Evolutionary conservation across 495 filamentous ascomycete species (phyloP), one percentile per base, ranked within the genome.

Genomic region (Penicillium odoratum): DNA sequence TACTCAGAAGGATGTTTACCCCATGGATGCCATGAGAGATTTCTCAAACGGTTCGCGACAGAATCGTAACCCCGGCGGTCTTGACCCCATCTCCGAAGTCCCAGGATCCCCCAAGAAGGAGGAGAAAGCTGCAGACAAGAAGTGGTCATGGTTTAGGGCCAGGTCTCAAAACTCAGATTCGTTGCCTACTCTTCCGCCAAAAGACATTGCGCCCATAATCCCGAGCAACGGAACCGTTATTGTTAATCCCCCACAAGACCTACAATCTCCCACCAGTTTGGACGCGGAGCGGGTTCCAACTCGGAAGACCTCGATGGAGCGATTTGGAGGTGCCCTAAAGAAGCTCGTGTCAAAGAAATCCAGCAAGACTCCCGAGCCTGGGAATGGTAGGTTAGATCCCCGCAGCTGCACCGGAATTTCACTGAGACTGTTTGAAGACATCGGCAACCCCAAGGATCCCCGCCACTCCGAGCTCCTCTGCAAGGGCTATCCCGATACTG

Each of bases 131-230:
- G 62, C 72, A 2, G 69, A 56, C 44, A 88, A 86, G 69, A 88
- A 83, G 40, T 79, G 83, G 60, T 82, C 81, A 3, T 91, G 87
- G 87, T 88, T 90, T 65, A 86, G 79, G 49, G 81, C 84, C 3
- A 70, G 75, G 29, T 80, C 80, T 5, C 82, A 83, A 34, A 66
- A 71, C 1, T 68, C 66, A 6, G 69, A 70, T 1, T 70, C 67
- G 5, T 51, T 67, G 5, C 57, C 57, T 7, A n/a, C 51, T 10
- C 62, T 63, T 18, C 34, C 56, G 8, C 44, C 48, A 9, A 69
- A 62, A 55, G 60, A 67, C 7, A 25, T 18, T 3, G 57, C 60
- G 25, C 62, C 61, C 5, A 56, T 72, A 4, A 62, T 67, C 9
- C 64, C 70, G 1, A 70, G 62, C 25, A 59, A 58, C 16, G 69